Evolutionary conservation across 2,329 filamentous ascomycete genomes (phyloP), one percentile per base, ranked within the genome.

Genomic region (Monosporascus sp.): DNA sequence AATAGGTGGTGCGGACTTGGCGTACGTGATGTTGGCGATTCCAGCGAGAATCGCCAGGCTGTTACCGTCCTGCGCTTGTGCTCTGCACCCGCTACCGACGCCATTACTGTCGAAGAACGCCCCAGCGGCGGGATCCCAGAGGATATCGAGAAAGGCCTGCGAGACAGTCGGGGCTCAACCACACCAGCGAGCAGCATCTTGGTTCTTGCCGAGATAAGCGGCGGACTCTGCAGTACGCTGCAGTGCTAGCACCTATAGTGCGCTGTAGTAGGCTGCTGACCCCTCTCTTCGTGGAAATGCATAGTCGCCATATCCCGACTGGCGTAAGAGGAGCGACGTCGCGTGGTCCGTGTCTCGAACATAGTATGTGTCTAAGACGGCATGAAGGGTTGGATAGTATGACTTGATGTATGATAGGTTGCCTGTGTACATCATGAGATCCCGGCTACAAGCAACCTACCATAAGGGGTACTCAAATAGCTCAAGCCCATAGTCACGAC

Each of bases 391-490:
- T 1, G 62, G 51, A 59, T 78, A 80, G 56, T 78, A 76, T 1
- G 66, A 56, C 3, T 65, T 46, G 3, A 76, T 63, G 53, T 74
- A 80, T 2, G 61, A 65, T 1, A 63, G 57, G 59, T 80, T 73
- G 11, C 74, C 76, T 0, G 74, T 78, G 61, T 81, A 78, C 64
- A 79, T 67, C 46, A 78, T 72, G 20, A 75, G 66, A 58, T 81
- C 77, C 54, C 72, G 74, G 52, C 70, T 74, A 54, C 72, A 76
- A 7, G 74, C 68, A 2, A 80, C 72, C 78, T 78, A 81, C 73
- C 75, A 79, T 0, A 81, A 64, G 2, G 78, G 77, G 52, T 80
- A 81, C 54, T 81, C 78, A 41, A 79, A 78, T 0, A 81, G 66
- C 0, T 68, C 65, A 1, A 81, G 71, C 0, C 69, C 72, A 57